Conservation (phyloP, 2,329 filamentous ascomycete species). For the Xylaria sp. region DNA sequence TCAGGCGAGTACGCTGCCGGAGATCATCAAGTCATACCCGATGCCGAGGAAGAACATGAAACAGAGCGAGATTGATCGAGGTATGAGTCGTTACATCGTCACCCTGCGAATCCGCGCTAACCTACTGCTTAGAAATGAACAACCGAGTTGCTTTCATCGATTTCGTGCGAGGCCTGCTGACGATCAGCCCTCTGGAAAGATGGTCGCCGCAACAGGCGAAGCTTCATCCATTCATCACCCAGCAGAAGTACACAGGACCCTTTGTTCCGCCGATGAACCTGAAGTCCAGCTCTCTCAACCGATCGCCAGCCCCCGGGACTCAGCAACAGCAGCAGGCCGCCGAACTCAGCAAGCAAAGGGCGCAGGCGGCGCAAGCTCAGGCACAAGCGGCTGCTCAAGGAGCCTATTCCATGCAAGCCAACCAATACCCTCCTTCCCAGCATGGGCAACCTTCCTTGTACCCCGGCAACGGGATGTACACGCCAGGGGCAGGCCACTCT, state of each 20-base stretch:
- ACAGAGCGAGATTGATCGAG: constrained; percentile 91
- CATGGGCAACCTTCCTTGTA: constrained; percentile 69
- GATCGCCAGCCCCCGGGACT: constrained; percentile 88
- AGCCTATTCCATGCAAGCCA: constrained; percentile 61
- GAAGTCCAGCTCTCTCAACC: constrained; percentile 80
- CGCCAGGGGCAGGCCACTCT: constrained; percentile 56
- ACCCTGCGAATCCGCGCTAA: constrained; percentile 11
- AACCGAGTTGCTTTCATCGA: constrained; percentile 98
- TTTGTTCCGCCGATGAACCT: constrained; percentile 98
- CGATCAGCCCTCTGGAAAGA: constrained; percentile 91
- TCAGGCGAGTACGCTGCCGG: constrained; percentile 87
- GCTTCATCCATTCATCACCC: constrained; percentile 96
- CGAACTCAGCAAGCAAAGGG: constrained; percentile 88
- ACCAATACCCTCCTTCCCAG: constrained; percentile 51
- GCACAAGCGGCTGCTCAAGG: constrained; percentile 69
- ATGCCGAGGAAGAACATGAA: constrained; percentile 99
- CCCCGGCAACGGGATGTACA: constrained; percentile 81
- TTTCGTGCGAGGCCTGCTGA: constrained; percentile 90
- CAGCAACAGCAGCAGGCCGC: constrained; percentile 96
- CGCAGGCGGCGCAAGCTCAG: constrained; percentile 70
- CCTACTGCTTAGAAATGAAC: constrained; percentile 78
- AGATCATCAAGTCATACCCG: constrained; percentile 96
- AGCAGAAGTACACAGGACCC: constrained; percentile 93
- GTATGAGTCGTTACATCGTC: constrained; percentile 54
- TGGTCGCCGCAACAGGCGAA: constrained; percentile 99